Conservation (phyloP, 352 stramenopile genomes). For the Phytophthora idaei region DNA sequence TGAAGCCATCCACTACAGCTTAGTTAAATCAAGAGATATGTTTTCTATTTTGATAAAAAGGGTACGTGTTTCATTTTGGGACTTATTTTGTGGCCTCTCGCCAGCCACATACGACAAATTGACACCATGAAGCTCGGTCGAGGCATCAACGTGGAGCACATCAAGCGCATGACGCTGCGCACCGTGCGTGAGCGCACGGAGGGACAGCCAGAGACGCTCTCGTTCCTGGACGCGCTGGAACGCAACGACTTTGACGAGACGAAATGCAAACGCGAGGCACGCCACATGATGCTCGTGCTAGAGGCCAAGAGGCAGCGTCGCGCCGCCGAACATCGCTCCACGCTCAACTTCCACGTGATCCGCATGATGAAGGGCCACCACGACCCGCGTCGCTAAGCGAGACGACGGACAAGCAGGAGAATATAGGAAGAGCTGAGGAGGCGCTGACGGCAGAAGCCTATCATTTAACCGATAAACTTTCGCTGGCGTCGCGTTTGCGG, state of each 20-base stretch:
- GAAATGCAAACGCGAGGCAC: slow-evolving; percentile 81
- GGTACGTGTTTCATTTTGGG: not conserved
- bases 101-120: slow-evolving; percentile 22
- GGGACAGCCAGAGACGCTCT: slow-evolving; percentile 76
- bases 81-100: slow-evolving; percentile 10
- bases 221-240: slow-evolving; percentile 86
- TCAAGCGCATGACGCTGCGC: slow-evolving; percentile 91
- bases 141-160: slow-evolving; percentile 84
- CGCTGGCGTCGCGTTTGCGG: slow-evolving; percentile 12
- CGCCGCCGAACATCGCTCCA: slow-evolving; percentile 76
- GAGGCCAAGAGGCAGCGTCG: slow-evolving; percentile 69
- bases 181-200: slow-evolving; percentile 82
- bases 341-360: slow-evolving; percentile 89
- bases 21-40: not conserved
- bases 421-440: slow-evolving; percentile 9
- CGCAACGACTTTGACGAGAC: slow-evolving; percentile 86
- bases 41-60: not conserved
- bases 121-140: slow-evolving; percentile 79
- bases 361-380: slow-evolving; percentile 85
- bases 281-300: slow-evolving; percentile 80
- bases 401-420: slow-evolving; percentile 3
- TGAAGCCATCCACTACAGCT: not conserved
- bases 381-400: slow-evolving; percentile 32
- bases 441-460: not conserved
- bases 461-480: slow-evolving; percentile 31